A percentile compares a stretch with the other conserved stretches of the same genome.
Evolutionary conservation across 208 protist genomes (phyloP).

Genomic region (Acanthamoeba polyphaga): DNA sequence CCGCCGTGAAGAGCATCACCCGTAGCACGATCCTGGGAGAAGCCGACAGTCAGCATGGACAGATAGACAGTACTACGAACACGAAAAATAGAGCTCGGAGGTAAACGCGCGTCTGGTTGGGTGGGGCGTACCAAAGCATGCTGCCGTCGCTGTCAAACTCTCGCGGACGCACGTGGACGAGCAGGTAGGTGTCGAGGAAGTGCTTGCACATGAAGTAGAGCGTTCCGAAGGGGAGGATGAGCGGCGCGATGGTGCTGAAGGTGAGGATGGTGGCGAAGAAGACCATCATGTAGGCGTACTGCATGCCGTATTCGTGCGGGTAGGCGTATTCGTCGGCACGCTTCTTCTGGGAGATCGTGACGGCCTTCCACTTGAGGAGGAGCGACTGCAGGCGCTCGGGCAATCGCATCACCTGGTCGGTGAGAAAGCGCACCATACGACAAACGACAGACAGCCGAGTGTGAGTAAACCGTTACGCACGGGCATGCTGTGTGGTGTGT

Average conservation of each 20-base stretch:
- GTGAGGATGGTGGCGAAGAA: constrained; percentile 74
- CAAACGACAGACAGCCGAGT: neutral
- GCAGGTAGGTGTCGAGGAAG: constrained; percentile 69
- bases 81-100: too few species aligned
- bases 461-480: neutral
- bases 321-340: constrained; percentile 61
- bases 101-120: neutral
- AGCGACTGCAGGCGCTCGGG: constrained; percentile 67
- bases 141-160: constrained; percentile 74
- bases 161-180: constrained; percentile 65
- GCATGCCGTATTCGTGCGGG: constrained; percentile 75
- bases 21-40: constrained; percentile 42
- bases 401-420: constrained; percentile 54
- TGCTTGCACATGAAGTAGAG: constrained; percentile 74
- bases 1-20: constrained; percentile 55
- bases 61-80: neutral
- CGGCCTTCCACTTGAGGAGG: constrained; percentile 60
- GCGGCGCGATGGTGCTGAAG: constrained; percentile 69
- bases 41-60: neutral
- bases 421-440: neutral
- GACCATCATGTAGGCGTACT: constrained; percentile 73
- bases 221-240: constrained; percentile 68
- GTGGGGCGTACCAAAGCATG: constrained; percentile 58
- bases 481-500: neutral
- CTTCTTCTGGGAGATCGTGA: constrained; percentile 51